Conservation (phyloP, 345 rosid species). For the Citrus hindsii region DNA sequence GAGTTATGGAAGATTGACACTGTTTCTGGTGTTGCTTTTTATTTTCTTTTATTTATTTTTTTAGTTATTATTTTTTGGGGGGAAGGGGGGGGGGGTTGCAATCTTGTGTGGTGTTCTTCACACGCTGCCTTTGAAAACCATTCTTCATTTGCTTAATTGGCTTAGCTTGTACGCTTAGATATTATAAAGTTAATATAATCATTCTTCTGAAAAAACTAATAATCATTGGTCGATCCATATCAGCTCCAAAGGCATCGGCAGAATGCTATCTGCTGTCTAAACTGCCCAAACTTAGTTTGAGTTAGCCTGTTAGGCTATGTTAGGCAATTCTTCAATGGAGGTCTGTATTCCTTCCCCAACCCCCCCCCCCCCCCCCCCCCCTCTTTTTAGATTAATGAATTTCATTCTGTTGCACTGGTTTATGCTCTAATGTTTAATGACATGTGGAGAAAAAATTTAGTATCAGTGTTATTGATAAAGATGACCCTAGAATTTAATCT, state of each 20-base stretch:
- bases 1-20: neutral
- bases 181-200: neutral
- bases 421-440: neutral
- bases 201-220: neutral
- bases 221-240: neutral
- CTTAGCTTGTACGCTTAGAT: neutral
- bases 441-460: neutral
- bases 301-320: neutral
- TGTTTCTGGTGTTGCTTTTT: neutral
- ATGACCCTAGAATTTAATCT: slow-evolving; percentile 12
- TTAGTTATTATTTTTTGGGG: too few relatives aligned
- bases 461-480: neutral
- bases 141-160: neutral
- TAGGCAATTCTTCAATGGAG: neutral
- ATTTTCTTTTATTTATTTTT: too few relatives aligned
- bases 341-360: neutral
- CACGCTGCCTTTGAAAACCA: neutral
- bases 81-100: too few relatives aligned
- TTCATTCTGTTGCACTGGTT: neutral
- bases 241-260: neutral
- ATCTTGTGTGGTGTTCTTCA: neutral
- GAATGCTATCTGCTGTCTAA: neutral
- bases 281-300: neutral
- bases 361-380: too few relatives aligned
- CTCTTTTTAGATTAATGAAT: neutral